phyloP scores from a whole-genome alignment of 1,139 yeast species.

The Sugiyamaella japonica region DNA sequence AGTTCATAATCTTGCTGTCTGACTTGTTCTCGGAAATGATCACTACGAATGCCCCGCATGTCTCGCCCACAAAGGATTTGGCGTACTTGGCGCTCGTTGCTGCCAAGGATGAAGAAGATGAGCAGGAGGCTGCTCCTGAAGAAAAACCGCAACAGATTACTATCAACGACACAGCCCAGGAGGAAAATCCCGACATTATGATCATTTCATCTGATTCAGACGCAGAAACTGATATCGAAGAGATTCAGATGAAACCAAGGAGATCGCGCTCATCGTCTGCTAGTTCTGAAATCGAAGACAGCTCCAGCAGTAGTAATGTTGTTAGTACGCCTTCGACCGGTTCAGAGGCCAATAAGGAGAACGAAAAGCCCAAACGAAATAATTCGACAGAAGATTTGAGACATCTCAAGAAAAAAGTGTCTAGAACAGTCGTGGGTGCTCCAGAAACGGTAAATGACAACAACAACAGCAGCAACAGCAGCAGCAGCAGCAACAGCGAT shows the following conservation, averaged over 20 bases:
- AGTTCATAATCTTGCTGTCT: conserved; percentile 72
- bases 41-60: conserved; percentile 59
- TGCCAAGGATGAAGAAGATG: conserved; percentile 24
- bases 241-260: conserved; percentile 16
- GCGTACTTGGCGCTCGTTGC: conserved; percentile 81
- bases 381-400: conserved; percentile 16
- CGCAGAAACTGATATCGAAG: conserved; percentile 20
- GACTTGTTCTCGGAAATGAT: conserved; percentile 71
- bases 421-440: conserved; percentile 4
- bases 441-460: background rate
- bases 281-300: conserved; percentile 9
- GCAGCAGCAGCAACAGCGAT: background rate
- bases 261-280: conserved; percentile 4
- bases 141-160: conserved; percentile 5
- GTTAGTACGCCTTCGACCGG: background rate
- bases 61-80: conserved; percentile 78
- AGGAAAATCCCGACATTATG: conserved; percentile 14
- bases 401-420: conserved; percentile 12
- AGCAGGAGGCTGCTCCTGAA: background rate
- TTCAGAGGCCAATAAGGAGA: conserved; percentile 16
- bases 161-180: background rate
- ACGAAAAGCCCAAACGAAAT: conserved; percentile 19
- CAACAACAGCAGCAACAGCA: background rate
- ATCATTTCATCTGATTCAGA: conserved; percentile 17
- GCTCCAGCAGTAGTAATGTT: background rate